Evolutionary conservation across 305 asterid genomes (phyloP).

Genomic region (Stenogyne calaminthoides): DNA sequence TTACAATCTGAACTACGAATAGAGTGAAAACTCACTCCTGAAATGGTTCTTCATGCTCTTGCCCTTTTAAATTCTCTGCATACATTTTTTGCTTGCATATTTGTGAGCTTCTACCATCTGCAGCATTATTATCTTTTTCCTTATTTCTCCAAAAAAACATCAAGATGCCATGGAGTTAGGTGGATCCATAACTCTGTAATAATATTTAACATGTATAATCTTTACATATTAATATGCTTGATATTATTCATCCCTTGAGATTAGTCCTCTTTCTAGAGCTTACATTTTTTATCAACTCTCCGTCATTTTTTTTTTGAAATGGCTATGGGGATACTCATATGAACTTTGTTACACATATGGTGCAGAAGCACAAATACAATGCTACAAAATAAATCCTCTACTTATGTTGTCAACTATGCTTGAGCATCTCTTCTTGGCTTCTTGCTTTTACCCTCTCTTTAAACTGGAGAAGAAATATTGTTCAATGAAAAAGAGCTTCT

Average conservation of each 20-base stretch:
- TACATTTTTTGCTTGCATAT: background rate
- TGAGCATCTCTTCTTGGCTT: background rate
- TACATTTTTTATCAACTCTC: too few species aligned
- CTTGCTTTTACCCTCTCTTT: background rate
- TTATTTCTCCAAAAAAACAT: background rate
- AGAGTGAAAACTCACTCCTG: background rate
- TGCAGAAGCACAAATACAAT: too few species aligned
- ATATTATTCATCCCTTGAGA: background rate
- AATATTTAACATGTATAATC: background rate
- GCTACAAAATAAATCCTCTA: too few species aligned
- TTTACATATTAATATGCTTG: background rate
- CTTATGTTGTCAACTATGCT: too few species aligned
- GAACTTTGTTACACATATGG: too few species aligned
- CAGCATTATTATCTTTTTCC: background rate
- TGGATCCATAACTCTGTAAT: background rate
- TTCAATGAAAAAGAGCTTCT: background rate
- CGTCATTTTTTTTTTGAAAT: too few species aligned
- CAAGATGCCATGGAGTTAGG: background rate
- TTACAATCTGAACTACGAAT: constrained; percentile 15
- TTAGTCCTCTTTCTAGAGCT: too few species aligned
- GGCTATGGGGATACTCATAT: too few species aligned
- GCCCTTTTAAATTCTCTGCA: too few species aligned
- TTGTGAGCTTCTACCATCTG: background rate
- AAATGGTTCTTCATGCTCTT: constrained; percentile 25
- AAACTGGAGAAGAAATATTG: constrained; percentile 8